Evolutionary conservation across 2,329 filamentous ascomycete species (phyloP).

Genomic region (Penicillium sp.): DNA sequence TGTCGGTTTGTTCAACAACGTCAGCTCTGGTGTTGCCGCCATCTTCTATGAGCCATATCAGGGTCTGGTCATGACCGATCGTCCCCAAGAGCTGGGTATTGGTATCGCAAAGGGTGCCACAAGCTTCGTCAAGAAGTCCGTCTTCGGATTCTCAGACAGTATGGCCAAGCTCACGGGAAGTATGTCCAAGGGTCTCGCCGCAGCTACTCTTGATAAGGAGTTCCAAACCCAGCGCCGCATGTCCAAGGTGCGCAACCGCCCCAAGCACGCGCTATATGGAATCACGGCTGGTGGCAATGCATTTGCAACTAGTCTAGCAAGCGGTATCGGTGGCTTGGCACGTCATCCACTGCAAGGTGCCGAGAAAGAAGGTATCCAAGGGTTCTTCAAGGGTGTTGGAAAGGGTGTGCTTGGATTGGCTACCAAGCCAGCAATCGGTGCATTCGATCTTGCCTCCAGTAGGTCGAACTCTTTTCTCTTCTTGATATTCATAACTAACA

Average conservation of each 20-base stretch:
- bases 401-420: conserved; percentile 91
- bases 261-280: conserved; percentile 93
- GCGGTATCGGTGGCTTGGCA: conserved; percentile 84
- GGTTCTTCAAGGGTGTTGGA: conserved; percentile 95
- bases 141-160: conserved; percentile 93
- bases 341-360: conserved; percentile 90
- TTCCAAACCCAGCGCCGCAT: conserved; percentile 95
- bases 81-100: conserved; percentile 85
- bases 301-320: conserved; percentile 83
- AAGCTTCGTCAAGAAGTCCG: conserved; percentile 96
- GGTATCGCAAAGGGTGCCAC: conserved; percentile 95
- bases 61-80: conserved; percentile 88
- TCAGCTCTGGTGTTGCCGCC: conserved; percentile 91
- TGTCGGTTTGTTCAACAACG: conserved; percentile 94
- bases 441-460: conserved; percentile 89
- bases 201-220: conserved; percentile 93
- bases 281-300: conserved; percentile 93
- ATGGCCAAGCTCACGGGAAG: conserved; percentile 97
- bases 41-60: conserved; percentile 99
- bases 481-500: background rate
- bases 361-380: conserved; percentile 84
- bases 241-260: conserved; percentile 81
- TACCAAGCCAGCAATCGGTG: conserved; percentile 92
- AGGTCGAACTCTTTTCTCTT: background rate
- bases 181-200: conserved; percentile 90